These are phyloP conservation scores for Castanea sativa DNA, from an alignment of 306 rosid genomes.

Conservation along the genomic window DNA sequence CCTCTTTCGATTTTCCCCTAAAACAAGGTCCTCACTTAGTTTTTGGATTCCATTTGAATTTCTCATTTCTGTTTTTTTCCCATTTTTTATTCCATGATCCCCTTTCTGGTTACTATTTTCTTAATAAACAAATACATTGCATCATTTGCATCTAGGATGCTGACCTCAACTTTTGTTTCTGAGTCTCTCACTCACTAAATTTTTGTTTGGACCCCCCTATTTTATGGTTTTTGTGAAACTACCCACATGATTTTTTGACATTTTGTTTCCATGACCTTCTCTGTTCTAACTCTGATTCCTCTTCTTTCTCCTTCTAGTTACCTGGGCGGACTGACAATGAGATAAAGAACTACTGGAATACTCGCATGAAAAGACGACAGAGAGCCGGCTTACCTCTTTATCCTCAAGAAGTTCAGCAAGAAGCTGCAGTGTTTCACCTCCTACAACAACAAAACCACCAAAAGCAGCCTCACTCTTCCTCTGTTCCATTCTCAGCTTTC, in stretches of 20 bases:
- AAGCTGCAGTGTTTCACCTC: conserved; percentile 33
- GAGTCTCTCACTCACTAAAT: conserved; percentile 7
- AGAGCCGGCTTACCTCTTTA: conserved; percentile 73
- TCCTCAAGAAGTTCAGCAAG: conserved; percentile 49
- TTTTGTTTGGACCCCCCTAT: conserved; percentile 30
- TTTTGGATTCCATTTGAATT: conserved; percentile 21
- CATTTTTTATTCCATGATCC: conserved; percentile 1
- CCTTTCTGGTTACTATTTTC: neutral
- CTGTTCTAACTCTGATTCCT: neutral
- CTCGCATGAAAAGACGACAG: conserved; percentile 70
- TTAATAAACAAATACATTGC: neutral
- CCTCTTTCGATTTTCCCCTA: neutral
- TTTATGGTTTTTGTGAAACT: neutral
- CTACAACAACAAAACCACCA: conserved; percentile 21
- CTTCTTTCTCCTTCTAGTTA: conserved; percentile 44
- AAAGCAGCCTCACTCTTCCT: conserved; percentile 10
- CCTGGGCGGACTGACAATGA: conserved; percentile 92
- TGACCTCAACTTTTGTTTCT: conserved; percentile 30
- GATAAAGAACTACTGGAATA: conserved; percentile 90
- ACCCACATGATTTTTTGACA: neutral
- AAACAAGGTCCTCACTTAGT: neutral
- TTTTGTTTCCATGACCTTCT: neutral
- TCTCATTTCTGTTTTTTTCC: neutral
- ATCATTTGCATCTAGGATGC: neutral
- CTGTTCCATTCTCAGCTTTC: conserved; percentile 38